These are phyloP conservation scores for Suillus ampliporus DNA, from an alignment of 768 basidiomycete genomes.

Conservation along the genomic window DNA sequence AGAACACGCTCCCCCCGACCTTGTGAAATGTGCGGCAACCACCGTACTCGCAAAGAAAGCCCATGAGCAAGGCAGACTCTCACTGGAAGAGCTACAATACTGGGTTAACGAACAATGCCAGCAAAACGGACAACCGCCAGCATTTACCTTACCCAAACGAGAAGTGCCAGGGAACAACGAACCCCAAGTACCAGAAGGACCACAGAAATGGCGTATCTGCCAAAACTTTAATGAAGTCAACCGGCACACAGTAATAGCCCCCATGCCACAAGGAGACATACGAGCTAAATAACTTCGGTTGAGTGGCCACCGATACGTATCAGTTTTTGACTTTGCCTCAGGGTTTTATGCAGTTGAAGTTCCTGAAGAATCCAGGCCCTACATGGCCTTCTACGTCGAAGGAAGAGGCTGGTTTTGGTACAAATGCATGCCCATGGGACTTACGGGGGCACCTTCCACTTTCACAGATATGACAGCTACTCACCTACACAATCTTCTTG, in stretches of 20 bases:
- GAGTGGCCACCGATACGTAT: slow-evolving; percentile 25
- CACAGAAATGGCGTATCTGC: no score
- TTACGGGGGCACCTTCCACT: slow-evolving; percentile 30
- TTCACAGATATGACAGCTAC: slow-evolving; percentile 10
- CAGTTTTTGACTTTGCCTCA: slow-evolving; percentile 27
- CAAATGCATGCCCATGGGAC: slow-evolving; percentile 29
- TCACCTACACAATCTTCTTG: slow-evolving; percentile 23
- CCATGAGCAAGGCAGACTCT: slow-evolving; percentile 35
- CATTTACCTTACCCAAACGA: no score
- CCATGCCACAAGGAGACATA: no score
- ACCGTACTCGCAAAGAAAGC: slow-evolving; percentile 46
- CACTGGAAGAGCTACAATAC: slow-evolving; percentile 40
- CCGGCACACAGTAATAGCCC: no score
- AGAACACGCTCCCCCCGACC: background rate
- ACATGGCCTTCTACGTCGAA: slow-evolving; percentile 27
- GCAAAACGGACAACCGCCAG: no score
- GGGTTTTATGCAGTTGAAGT: slow-evolving; percentile 32
- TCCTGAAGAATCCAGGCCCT: slow-evolving; percentile 18
- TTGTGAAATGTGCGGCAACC: background rate
- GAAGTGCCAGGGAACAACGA: no score
- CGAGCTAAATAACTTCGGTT: slow-evolving; percentile 24
- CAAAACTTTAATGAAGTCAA: no score
- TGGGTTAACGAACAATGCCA: no score
- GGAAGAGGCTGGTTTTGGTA: slow-evolving; percentile 29
- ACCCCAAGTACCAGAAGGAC: no score